Percentiles rank a stretch among this genome's conserved stretches.
Conservation (phyloP, 768 basidiomycete species). For the Chalciporus sphaerocephalus region DNA sequence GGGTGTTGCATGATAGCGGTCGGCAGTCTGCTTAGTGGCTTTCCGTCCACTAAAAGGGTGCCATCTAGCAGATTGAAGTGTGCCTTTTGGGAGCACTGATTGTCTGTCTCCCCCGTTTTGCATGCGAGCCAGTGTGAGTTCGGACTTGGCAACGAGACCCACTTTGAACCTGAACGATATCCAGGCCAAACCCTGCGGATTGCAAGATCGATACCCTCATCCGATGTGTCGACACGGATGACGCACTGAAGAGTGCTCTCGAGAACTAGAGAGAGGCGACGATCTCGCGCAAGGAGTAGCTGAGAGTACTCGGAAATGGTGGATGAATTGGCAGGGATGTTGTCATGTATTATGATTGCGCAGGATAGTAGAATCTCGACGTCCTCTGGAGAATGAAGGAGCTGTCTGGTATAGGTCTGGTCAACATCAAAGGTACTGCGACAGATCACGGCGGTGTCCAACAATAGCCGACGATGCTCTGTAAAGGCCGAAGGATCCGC, state of each 20-base stretch:
- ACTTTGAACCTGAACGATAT: constrained; percentile 11
- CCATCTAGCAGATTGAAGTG: constrained; percentile 20
- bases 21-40: constrained; percentile 18
- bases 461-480: constrained; percentile 16
- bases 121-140: constrained; percentile 20
- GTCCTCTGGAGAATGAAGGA: neutral
- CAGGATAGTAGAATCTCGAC: neutral
- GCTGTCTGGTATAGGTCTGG: neutral
- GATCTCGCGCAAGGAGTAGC: constrained; percentile 27
- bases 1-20: constrained; percentile 8
- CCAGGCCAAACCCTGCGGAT: constrained; percentile 7
- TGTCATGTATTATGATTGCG: neutral
- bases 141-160: neutral
- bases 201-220: constrained; percentile 16
- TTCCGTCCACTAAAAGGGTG: constrained; percentile 21
- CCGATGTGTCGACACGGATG: neutral
- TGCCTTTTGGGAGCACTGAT: constrained; percentile 6
- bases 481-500: neutral
- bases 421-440: constrained; percentile 36
- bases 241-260: constrained; percentile 2
- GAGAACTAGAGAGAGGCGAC: constrained; percentile 20
- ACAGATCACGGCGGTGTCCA: constrained; percentile 35
- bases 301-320: constrained; percentile 4
- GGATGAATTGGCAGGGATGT: constrained; percentile 14
- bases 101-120: neutral